phyloP scores from a whole-genome alignment of 192 early-diverging fungal species.

The Thoreauomyces humboldtii region DNA sequence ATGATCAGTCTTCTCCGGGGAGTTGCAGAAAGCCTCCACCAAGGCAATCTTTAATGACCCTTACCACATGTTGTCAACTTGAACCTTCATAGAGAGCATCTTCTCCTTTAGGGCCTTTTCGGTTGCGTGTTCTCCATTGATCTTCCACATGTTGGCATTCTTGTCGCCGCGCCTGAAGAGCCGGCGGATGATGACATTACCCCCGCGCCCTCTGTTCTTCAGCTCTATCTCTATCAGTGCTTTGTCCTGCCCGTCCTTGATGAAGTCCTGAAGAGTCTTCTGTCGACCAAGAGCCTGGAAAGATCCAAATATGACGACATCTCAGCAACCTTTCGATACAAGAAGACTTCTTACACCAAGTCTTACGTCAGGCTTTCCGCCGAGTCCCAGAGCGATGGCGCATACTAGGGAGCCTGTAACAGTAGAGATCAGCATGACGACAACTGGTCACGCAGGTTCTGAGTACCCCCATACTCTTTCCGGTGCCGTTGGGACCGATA shows the following conservation, averaged over 20 bases:
- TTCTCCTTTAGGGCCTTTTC: slow-evolving; percentile 66
- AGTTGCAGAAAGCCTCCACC: slow-evolving; percentile 6
- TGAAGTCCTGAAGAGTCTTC: slow-evolving; percentile 86
- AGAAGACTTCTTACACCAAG: too few species aligned
- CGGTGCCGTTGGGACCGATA: slow-evolving; percentile 91
- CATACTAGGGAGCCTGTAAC: slow-evolving; percentile 96
- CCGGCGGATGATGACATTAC: slow-evolving; percentile 34
- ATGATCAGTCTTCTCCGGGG: neutral
- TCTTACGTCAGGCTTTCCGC: slow-evolving; percentile 62
- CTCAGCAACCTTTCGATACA: too few species aligned
- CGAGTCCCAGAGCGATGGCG: slow-evolving; percentile 92
- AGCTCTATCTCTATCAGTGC: slow-evolving; percentile 87
- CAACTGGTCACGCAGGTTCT: too few species aligned
- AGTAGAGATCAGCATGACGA: too few species aligned
- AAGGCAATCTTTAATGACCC: neutral
- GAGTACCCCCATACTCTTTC: too few species aligned
- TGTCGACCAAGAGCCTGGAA: slow-evolving; percentile 78
- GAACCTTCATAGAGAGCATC: slow-evolving; percentile 70
- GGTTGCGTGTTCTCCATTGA: slow-evolving; percentile 65
- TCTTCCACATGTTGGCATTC: slow-evolving; percentile 62
- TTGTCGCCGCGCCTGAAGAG: slow-evolving; percentile 18
- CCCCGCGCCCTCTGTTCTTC: slow-evolving; percentile 40
- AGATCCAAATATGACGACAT: too few species aligned
- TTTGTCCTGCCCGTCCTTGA: slow-evolving; percentile 81
- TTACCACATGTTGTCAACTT: slow-evolving; percentile 95